Base-by-base conservation (phyloP, 257 asterid genomes). In the Nicotiana sylvestris region DNA sequence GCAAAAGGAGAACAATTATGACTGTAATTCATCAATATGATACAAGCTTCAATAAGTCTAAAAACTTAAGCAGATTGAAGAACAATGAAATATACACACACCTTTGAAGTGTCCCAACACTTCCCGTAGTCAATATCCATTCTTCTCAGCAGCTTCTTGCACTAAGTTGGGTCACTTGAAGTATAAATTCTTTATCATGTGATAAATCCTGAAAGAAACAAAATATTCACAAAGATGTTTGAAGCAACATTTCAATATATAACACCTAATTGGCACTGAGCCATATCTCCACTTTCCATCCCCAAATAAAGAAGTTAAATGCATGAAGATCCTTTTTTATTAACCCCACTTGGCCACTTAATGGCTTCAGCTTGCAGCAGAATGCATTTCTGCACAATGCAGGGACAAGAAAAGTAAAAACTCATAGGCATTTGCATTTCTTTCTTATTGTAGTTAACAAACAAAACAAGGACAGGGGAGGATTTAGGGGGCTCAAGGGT, bases 91-190 rank as follows among this genome's bases (percentile, higher is more conserved):
- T 46, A 46, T 66, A 84, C 89, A 84, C 90, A 29, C 83, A 95
- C 99, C 98, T 92, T 91, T 29, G 89, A 83, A 84, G 82, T 78
- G 65, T 88, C 83, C 94, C 99, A 90, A 81, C 95, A 92, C 85
- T 87, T 91, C 30, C 95, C 97, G 57, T 84, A 74, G 79, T 88
- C 89, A 74, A 88, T 90, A 91, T 91, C 97, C 99, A 93, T 91
- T n/a, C 82, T 51, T 69, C 33, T 37, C 37, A 81, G 81, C 85
- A 30, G 70, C 27, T 16, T 76, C 80, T 51, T 62, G 67, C 32
- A 64, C 66, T 37, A 69, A 83, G 77, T 60, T 69, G 85, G 85
- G 55, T 85, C 77, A 90, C 86, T 80, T 49, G 82, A 88, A 80
- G 39, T 78, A 81, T 56, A 65, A 5, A 37, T 65, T 65, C 35